Evolutionary conservation across 768 basidiomycete species (phyloP).

Genomic region (Podaxis sp.): DNA sequence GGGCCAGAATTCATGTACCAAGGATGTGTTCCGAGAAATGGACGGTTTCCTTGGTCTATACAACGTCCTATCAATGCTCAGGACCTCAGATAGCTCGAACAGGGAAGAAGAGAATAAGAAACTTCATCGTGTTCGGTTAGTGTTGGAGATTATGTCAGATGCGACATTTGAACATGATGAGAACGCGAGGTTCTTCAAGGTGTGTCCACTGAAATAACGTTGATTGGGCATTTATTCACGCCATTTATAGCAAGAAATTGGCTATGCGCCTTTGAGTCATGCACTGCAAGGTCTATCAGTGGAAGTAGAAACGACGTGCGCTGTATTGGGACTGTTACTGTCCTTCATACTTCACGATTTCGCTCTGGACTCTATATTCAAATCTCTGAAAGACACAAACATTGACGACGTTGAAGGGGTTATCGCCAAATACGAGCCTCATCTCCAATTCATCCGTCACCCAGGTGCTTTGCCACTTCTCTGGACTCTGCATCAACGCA

Average conservation of each 20-base stretch:
- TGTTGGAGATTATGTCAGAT: slow-evolving; percentile 62
- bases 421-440: slow-evolving; percentile 31
- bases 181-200: slow-evolving; percentile 67
- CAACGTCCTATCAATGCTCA: slow-evolving; percentile 62
- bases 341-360: slow-evolving; percentile 67
- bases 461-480: slow-evolving; percentile 61
- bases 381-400: slow-evolving; percentile 29
- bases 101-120: slow-evolving; percentile 31
- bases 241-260: slow-evolving; percentile 45
- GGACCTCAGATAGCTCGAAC: slow-evolving; percentile 24
- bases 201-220: slow-evolving; percentile 26
- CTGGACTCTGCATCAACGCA: slow-evolving; percentile 34
- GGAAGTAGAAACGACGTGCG: slow-evolving; percentile 24
- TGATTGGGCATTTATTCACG: slow-evolving; percentile 1
- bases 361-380: slow-evolving; percentile 50
- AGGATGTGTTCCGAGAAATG: slow-evolving; percentile 74
- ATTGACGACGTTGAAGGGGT: slow-evolving; percentile 36
- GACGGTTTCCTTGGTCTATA: slow-evolving; percentile 79
- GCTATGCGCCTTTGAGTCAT: slow-evolving; percentile 58
- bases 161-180: slow-evolving; percentile 50
- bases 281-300: slow-evolving; percentile 52
- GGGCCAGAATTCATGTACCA: slow-evolving; percentile 59
- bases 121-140: slow-evolving; percentile 52
- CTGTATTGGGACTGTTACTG: slow-evolving; percentile 40
- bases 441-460: slow-evolving; percentile 46